phyloP scores from a whole-genome alignment of 2,329 filamentous ascomycete genomes.

The Fulvia fulva region DNA sequence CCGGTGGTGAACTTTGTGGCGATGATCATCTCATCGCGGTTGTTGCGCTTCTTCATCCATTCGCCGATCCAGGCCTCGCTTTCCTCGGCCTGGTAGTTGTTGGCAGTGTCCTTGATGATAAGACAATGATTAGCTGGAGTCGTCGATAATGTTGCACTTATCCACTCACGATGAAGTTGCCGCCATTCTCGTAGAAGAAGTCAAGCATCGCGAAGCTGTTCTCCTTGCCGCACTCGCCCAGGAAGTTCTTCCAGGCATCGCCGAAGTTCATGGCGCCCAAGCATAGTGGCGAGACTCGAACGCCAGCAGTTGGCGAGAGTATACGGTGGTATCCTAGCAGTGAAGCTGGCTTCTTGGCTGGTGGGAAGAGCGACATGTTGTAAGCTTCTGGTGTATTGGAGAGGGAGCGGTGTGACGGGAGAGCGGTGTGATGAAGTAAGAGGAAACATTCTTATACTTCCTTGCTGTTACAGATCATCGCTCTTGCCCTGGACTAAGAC shows the following conservation, averaged over 20 bases:
- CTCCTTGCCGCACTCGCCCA: slow-evolving; percentile 32
- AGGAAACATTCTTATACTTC: neutral
- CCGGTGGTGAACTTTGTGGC: slow-evolving; percentile 58
- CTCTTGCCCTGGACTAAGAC: neutral
- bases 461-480: neutral
- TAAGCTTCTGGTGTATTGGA: neutral
- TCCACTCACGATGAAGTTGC: slow-evolving; percentile 6
- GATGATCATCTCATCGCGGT: slow-evolving; percentile 57
- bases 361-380: slow-evolving; percentile 6
- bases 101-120: slow-evolving; percentile 14
- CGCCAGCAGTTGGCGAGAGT: slow-evolving; percentile 48
- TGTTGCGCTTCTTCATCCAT: slow-evolving; percentile 27
- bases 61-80: slow-evolving; percentile 34
- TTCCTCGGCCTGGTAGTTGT: slow-evolving; percentile 36
- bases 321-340: slow-evolving; percentile 41
- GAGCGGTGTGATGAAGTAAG: neutral
- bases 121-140: neutral
- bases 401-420: neutral
- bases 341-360: slow-evolving; percentile 5
- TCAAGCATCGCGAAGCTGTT: slow-evolving; percentile 34
- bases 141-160: too few species aligned
- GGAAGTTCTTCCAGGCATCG: slow-evolving; percentile 39
- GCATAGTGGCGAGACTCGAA: slow-evolving; percentile 52
- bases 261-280: slow-evolving; percentile 54
- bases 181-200: slow-evolving; percentile 28